A percentile compares a stretch with the other conserved stretches of the same genome.
These are phyloP conservation scores for Volvox carteri DNA, from an alignment of 163 green algal genomes.

Conservation along the genomic window DNA sequence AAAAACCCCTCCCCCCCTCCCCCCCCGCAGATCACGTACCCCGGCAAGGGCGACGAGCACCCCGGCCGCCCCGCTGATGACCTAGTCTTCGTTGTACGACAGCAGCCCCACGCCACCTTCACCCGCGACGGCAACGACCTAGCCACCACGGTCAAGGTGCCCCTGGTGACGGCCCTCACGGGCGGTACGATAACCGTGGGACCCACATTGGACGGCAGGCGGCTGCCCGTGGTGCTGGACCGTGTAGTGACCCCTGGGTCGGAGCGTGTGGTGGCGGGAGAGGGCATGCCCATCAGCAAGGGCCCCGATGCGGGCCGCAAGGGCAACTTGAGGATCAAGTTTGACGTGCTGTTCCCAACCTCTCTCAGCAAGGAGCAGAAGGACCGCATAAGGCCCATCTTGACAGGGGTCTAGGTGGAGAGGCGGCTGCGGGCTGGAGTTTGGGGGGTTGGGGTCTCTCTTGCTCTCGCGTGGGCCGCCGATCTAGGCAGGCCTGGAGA, in stretches of 20 bases:
- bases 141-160: conserved; percentile 68
- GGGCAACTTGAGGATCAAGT: conserved; percentile 82
- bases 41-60: conserved; percentile 85
- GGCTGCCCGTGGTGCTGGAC: conserved; percentile 60
- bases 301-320: conserved; percentile 65
- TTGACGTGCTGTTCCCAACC: conserved; percentile 80
- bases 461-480: too few species aligned
- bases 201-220: conserved; percentile 77
- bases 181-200: conserved; percentile 67
- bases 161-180: conserved; percentile 74
- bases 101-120: conserved; percentile 84
- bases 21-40: conserved; percentile 75
- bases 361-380: conserved; percentile 74
- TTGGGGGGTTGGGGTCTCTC: not conserved
- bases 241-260: conserved; percentile 63
- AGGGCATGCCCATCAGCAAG: conserved; percentile 90
- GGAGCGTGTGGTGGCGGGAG: conserved; percentile 68
- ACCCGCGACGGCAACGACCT: conserved; percentile 85
- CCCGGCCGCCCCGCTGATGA: conserved; percentile 77
- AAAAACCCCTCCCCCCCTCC: not conserved
- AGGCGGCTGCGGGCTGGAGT: not conserved
- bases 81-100: conserved; percentile 87
- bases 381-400: conserved; percentile 54
- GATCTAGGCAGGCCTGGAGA: too few species aligned
- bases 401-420: conserved; percentile 40